phyloP scores from a whole-genome alignment of 106 monocot species.

The Cymbidium sinense region DNA sequence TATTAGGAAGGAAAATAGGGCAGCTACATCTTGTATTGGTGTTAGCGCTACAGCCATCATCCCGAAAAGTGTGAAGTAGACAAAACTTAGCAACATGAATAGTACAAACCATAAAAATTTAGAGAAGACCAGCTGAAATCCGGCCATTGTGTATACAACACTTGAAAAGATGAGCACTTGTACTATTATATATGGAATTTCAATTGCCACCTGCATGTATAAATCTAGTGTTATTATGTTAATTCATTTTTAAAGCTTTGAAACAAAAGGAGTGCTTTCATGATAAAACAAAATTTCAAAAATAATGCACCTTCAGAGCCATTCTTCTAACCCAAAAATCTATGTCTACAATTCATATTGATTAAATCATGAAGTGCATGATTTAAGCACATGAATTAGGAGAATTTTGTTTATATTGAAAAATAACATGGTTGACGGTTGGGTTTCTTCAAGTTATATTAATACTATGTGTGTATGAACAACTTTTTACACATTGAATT shows the following conservation, averaged over 20 bases:
- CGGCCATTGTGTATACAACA: conserved; percentile 65
- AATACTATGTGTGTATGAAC: not conserved
- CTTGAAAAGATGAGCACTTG: conserved; percentile 49
- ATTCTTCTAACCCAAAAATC: not conserved
- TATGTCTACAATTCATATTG: not conserved
- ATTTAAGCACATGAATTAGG: not conserved
- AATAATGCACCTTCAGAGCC: not conserved
- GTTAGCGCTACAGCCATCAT: conserved; percentile 75
- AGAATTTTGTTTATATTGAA: not conserved
- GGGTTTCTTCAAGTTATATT: not conserved
- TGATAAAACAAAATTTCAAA: not conserved
- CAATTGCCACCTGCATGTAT: conserved; percentile 45
- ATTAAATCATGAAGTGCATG: not conserved
- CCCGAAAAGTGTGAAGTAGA: conserved; percentile 62
- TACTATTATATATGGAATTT: conserved; percentile 41
- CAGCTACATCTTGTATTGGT: conserved; percentile 64
- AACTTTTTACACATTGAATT: not conserved
- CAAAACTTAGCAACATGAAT: conserved; percentile 51
- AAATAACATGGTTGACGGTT: not conserved
- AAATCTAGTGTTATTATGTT: not conserved
- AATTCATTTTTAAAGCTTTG: not conserved
- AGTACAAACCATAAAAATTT: conserved; percentile 72
- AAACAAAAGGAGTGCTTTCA: not conserved
- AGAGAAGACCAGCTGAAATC: conserved; percentile 34
- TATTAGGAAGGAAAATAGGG: conserved; percentile 53